Percentiles rank a stretch among this genome's conserved stretches.
phyloP scores from a whole-genome alignment of 78 protist species.

The Cyanophora paradoxa region DNA sequence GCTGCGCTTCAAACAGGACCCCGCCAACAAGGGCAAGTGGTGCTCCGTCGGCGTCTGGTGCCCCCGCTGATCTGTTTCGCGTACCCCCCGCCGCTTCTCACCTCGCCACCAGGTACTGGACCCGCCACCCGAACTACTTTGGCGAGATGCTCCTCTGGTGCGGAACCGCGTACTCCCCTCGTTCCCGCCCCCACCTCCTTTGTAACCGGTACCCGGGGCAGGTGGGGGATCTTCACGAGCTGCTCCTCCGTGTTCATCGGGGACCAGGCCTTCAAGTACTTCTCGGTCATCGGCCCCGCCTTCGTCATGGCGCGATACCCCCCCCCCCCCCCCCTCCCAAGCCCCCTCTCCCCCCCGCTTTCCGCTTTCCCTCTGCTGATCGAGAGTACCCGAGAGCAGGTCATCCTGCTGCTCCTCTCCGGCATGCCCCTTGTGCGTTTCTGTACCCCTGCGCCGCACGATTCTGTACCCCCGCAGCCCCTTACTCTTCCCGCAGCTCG shows the following conservation, averaged over 20 bases:
- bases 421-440: too few relatives aligned
- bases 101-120: too few relatives aligned
- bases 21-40: not conserved
- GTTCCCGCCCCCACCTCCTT: not conserved
- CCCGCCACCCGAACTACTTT: slow-evolving; percentile 15
- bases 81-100: not conserved
- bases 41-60: not conserved
- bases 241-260: not conserved
- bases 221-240: slow-evolving; percentile 5
- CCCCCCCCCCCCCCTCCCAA: too few relatives aligned
- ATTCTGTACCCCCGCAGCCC: too few relatives aligned
- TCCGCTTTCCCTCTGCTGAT: slow-evolving; percentile 3
- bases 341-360: too few relatives aligned
- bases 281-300: not conserved
- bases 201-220: not conserved
- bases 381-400: not conserved
- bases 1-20: not conserved
- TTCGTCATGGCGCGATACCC: too few relatives aligned
- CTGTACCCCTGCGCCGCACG: too few relatives aligned
- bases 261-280: not conserved
- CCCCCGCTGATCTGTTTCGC: not conserved
- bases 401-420: not conserved
- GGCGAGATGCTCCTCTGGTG: slow-evolving; percentile 5
- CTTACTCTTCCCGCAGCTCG: too few relatives aligned
- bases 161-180: not conserved